Percentiles rank a stretch among this genome's conserved stretches.
Evolutionary conservation across 2,329 filamentous ascomycete genomes (phyloP).

Genomic region (Diaporthe sp.): DNA sequence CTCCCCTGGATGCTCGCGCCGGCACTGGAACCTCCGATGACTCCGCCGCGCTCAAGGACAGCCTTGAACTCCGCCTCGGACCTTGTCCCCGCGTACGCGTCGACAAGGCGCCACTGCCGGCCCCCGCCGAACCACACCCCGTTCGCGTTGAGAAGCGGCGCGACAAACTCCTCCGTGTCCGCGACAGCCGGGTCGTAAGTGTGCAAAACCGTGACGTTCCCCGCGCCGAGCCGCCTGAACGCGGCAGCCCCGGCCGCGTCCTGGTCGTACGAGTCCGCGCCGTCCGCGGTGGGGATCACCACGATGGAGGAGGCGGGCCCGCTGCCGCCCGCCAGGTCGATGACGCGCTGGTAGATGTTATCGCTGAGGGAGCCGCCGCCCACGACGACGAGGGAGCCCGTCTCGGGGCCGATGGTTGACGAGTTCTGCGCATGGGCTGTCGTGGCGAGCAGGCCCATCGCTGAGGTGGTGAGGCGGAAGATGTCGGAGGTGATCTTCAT

Average conservation of each 20-base stretch:
- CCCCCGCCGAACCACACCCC: constrained; percentile 51
- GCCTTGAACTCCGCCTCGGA: constrained; percentile 47
- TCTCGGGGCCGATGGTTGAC: constrained; percentile 46
- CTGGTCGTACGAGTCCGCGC: constrained; percentile 47
- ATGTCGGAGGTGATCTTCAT: constrained; percentile 7
- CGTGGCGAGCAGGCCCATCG: constrained; percentile 16
- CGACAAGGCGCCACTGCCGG: constrained; percentile 51
- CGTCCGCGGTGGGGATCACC: constrained; percentile 50
- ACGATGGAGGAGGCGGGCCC: constrained; percentile 46
- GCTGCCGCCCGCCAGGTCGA: constrained; percentile 47
- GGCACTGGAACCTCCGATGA: constrained; percentile 48
- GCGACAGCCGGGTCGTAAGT: constrained; percentile 49
- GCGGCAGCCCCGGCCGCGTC: constrained; percentile 45
- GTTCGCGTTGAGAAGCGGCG: constrained; percentile 45
- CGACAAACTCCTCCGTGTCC: constrained; percentile 50
- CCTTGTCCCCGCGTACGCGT: constrained; percentile 51
- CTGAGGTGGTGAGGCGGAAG: constrained; percentile 10
- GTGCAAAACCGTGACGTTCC: constrained; percentile 49
- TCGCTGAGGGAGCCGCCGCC: constrained; percentile 49
- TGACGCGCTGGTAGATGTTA: constrained; percentile 49
- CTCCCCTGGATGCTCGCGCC: constrained; percentile 51
- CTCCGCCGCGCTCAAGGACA: constrained; percentile 48
- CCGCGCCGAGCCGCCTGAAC: constrained; percentile 48
- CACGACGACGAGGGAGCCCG: constrained; percentile 49
- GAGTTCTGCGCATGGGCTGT: constrained; percentile 10